Conservation (phyloP, 768 basidiomycete species). For the Mycena olivaceomarginata region DNA sequence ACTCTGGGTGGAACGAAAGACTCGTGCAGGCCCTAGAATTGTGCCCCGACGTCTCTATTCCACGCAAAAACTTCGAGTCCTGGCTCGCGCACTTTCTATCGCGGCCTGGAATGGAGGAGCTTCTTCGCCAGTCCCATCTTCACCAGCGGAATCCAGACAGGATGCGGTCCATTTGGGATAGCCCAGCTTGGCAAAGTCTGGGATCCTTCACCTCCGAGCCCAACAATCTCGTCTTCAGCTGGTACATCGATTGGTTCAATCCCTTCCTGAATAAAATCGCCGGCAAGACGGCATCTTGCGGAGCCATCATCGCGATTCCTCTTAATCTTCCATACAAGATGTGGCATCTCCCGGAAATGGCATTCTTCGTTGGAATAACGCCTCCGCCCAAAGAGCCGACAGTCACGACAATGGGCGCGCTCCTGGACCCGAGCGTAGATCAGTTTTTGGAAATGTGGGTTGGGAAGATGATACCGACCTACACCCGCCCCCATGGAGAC, state of each 20-base stretch:
- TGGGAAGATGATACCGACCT: slow-evolving; percentile 33
- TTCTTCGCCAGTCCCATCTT: slow-evolving; percentile 26
- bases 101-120: slow-evolving; percentile 37
- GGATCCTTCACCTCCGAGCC: slow-evolving; percentile 30
- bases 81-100: slow-evolving; percentile 36
- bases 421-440: slow-evolving; percentile 6
- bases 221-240: slow-evolving; percentile 34
- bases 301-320: slow-evolving; percentile 46
- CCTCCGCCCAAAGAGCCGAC: slow-evolving; percentile 42
- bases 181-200: slow-evolving; percentile 37
- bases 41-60: slow-evolving; percentile 30
- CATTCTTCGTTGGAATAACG: slow-evolving; percentile 45
- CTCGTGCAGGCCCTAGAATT: slow-evolving; percentile 30
- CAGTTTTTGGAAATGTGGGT: slow-evolving; percentile 33
- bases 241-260: slow-evolving; percentile 47
- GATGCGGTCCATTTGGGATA: slow-evolving; percentile 38
- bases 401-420: slow-evolving; percentile 26
- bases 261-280: slow-evolving; percentile 44
- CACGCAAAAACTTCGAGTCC: slow-evolving; percentile 21
- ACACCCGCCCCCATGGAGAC: slow-evolving; percentile 37
- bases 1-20: slow-evolving; percentile 33
- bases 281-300: slow-evolving; percentile 36
- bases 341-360: slow-evolving; percentile 44
- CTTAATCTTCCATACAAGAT: slow-evolving; percentile 48
- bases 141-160: slow-evolving; percentile 23